phyloP scores from a whole-genome alignment of 2,329 filamentous ascomycete genomes.

The Cladophialophora chaetospira region DNA sequence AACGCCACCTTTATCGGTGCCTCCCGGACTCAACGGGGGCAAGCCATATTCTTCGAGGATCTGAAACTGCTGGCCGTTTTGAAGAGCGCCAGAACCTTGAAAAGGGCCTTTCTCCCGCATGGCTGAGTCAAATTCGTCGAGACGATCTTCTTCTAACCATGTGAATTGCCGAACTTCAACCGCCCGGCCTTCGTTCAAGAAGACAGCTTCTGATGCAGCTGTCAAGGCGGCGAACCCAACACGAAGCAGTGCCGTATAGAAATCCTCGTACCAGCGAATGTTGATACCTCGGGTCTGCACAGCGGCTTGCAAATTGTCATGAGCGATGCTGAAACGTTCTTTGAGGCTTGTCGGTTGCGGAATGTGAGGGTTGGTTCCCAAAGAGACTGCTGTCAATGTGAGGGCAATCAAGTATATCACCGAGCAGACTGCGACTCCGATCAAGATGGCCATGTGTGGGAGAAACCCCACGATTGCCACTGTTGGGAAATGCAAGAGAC shows the following conservation, averaged over 20 bases:
- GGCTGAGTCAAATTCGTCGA: conserved; percentile 69
- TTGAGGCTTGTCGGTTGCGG: conserved; percentile 49
- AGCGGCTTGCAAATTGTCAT: conserved; percentile 89
- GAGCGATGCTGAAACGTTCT: conserved; percentile 69
- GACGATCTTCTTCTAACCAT: conserved; percentile 87
- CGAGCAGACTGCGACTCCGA: conserved; percentile 74
- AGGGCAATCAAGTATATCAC: conserved; percentile 78
- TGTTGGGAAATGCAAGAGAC: conserved; percentile 83
- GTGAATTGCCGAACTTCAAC: conserved; percentile 76
- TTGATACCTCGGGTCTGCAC: conserved; percentile 79
- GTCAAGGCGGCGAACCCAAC: conserved; percentile 86
- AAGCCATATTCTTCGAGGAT: conserved; percentile 35
- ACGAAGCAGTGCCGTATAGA: conserved; percentile 86
- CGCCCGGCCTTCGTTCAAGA: conserved; percentile 82
- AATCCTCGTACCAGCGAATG: conserved; percentile 86
- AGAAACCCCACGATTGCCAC: conserved; percentile 95
- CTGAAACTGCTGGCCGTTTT: conserved; percentile 32
- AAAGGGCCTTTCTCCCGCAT: conserved; percentile 35
- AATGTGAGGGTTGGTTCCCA: conserved; percentile 53
- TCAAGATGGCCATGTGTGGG: conserved; percentile 83
- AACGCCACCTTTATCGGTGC: conserved; percentile 36
- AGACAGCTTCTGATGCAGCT: conserved; percentile 93
- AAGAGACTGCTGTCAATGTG: conserved; percentile 69
- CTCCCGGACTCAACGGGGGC: conserved; percentile 37
- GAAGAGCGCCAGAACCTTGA: conserved; percentile 13